A percentile compares a stretch with the other conserved stretches of the same genome.
These are phyloP conservation scores for Ophiosphaerella narmari DNA, from an alignment of 2,329 filamentous ascomycete genomes.

Conservation along the genomic window DNA sequence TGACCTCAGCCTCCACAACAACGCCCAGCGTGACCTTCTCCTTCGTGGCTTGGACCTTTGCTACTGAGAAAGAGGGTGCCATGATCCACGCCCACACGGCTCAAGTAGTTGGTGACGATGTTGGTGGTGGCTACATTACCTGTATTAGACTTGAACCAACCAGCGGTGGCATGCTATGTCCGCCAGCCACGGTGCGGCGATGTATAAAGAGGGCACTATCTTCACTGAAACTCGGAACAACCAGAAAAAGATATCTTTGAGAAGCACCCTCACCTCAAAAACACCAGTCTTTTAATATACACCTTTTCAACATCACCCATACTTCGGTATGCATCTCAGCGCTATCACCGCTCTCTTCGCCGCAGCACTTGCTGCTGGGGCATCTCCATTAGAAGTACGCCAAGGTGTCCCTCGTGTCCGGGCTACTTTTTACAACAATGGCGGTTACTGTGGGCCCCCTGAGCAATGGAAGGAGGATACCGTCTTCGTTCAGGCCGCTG, in stretches of 20 bases:
- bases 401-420: conserved; percentile 10
- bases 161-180: no score
- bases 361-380: conserved; percentile 2
- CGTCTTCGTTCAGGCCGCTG: conserved; percentile 8
- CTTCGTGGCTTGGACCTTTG: no score
- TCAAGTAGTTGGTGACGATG: no score
- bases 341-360: conserved; percentile 7
- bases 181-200: neutral
- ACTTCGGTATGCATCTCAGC: conserved; percentile 7
- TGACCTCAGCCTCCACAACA: no score
- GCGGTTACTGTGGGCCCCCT: conserved; percentile 3
- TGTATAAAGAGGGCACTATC: neutral
- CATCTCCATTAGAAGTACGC: conserved; percentile 6
- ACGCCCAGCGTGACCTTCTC: no score
- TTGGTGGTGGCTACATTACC: no score
- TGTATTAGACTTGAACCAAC: no score
- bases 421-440: conserved; percentile 13
- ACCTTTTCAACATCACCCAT: neutral
- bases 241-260: neutral
- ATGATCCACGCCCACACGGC: no score
- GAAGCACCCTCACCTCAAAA: neutral
- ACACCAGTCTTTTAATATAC: neutral
- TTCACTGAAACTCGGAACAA: neutral
- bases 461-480: conserved; percentile 11
- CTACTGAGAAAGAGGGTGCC: no score